These are phyloP conservation scores for Orbilia blumenaviensis DNA, from an alignment of 2,329 filamentous ascomycete species.

Conservation along the genomic window DNA sequence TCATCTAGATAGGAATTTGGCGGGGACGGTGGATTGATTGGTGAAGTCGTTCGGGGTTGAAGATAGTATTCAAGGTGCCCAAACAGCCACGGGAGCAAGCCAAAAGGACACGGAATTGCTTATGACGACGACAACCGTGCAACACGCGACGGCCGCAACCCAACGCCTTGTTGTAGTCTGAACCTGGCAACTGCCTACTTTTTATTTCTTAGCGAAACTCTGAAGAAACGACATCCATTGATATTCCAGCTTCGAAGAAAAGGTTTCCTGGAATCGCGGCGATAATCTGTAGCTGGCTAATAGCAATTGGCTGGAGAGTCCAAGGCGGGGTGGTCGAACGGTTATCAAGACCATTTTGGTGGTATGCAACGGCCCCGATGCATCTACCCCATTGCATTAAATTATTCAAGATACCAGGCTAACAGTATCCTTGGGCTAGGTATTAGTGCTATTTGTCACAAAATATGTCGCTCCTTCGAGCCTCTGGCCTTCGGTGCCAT, in stretches of 20 bases:
- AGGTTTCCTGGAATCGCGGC: background rate
- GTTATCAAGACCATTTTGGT: too few species aligned
- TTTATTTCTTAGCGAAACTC: constrained; percentile 39
- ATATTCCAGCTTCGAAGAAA: too few species aligned
- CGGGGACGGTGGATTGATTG: constrained; percentile 7
- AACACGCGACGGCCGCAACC: constrained; percentile 45
- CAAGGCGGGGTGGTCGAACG: background rate
- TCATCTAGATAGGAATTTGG: constrained; percentile 19
- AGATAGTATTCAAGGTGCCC: background rate
- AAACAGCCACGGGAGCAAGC: background rate
- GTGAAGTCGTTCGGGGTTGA: constrained; percentile 27
- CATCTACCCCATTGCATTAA: too few species aligned
- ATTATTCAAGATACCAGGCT: background rate
- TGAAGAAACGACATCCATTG: too few species aligned
- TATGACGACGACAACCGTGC: constrained; percentile 52
- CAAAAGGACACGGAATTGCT: constrained; percentile 53
- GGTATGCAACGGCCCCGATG: too few species aligned
- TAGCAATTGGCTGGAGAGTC: background rate
- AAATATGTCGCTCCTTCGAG: constrained; percentile 40
- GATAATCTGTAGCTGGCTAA: background rate
- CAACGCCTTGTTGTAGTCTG: constrained; percentile 40
- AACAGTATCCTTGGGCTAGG: background rate
- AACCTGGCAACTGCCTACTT: constrained; percentile 13
- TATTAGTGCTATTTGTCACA: background rate
- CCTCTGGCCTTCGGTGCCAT: constrained; percentile 19